phyloP scores from a whole-genome alignment of 768 basidiomycete species.

The Lactarius akahatsu region DNA sequence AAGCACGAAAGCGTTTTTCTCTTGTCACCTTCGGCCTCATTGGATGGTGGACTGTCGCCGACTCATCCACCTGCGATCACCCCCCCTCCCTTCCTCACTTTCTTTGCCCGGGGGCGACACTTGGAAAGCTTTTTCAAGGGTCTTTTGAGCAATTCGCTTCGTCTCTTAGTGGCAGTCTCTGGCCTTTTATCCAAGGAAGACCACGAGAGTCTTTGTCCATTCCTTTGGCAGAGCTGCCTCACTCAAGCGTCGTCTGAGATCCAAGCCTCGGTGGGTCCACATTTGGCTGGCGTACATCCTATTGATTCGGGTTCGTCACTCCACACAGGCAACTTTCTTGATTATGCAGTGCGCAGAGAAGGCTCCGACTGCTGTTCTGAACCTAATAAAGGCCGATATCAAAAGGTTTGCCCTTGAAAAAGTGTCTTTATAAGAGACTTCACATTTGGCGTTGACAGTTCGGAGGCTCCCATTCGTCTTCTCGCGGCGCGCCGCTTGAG shows the following conservation, averaged over 20 bases:
- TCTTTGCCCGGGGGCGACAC: constrained; percentile 21
- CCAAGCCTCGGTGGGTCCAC: constrained; percentile 49
- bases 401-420: constrained; percentile 19
- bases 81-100: constrained; percentile 17
- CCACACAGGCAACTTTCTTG: constrained; percentile 10
- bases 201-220: constrained; percentile 49
- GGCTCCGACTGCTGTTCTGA: neutral
- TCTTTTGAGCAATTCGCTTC: constrained; percentile 41
- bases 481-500: constrained; percentile 56
- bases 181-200: constrained; percentile 51
- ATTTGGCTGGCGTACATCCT: constrained; percentile 13
- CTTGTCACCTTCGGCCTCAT: constrained; percentile 5
- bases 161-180: constrained; percentile 64
- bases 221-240: constrained; percentile 58
- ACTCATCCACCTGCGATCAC: constrained; percentile 23
- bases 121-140: constrained; percentile 27
- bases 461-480: constrained; percentile 48
- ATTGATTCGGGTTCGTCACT: neutral
- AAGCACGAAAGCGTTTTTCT: constrained; percentile 18
- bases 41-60: neutral
- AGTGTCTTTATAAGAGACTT: constrained; percentile 2
- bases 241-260: constrained; percentile 40
- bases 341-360: constrained; percentile 38
- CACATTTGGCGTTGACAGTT: constrained; percentile 37
- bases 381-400: constrained; percentile 19